phyloP scores from a whole-genome alignment of 1,284 basidiomycete species.

The Entoloma clypeatum region DNA sequence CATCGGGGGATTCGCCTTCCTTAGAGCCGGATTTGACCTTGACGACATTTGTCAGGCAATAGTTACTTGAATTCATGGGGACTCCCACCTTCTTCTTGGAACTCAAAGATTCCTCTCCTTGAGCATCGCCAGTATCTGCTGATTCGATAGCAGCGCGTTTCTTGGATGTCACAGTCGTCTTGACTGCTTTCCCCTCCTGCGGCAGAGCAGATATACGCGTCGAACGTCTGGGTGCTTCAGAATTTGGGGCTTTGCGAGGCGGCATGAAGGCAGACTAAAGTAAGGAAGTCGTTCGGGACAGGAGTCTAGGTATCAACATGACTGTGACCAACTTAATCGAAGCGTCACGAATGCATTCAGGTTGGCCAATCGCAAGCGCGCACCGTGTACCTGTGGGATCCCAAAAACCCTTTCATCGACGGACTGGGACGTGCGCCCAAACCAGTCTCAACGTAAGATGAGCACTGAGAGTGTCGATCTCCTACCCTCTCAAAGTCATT shows the following conservation, averaged over 20 bases:
- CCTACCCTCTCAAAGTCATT: no score
- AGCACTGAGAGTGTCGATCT: no score
- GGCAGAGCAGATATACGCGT: slow-evolving; percentile 43
- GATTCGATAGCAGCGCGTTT: slow-evolving; percentile 32
- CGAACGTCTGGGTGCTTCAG: slow-evolving; percentile 42
- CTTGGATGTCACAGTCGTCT: slow-evolving; percentile 29
- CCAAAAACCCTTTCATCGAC: no score
- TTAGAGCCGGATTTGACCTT: slow-evolving; percentile 29
- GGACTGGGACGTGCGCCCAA: no score
- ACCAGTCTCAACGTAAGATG: no score
- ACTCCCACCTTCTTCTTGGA: slow-evolving; percentile 22
- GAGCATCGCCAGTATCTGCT: slow-evolving; percentile 19
- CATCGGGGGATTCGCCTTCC: slow-evolving; percentile 25
- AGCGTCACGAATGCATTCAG: no score
- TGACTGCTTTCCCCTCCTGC: slow-evolving; percentile 27
- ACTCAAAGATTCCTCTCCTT: slow-evolving; percentile 26
- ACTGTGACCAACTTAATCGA: no score
- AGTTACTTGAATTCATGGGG: slow-evolving; percentile 3
- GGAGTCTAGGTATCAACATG: no score
- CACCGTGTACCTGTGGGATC: no score
- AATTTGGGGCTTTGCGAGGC: slow-evolving; percentile 28
- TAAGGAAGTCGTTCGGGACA: not conserved
- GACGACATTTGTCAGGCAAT: slow-evolving; percentile 3
- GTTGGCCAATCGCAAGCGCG: no score
- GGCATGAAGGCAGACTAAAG: slow-evolving; percentile 30